A percentile compares a stretch with the other conserved stretches of the same genome.
Conservation (phyloP, 208 protist genomes). For the Willaertia magna region DNA sequence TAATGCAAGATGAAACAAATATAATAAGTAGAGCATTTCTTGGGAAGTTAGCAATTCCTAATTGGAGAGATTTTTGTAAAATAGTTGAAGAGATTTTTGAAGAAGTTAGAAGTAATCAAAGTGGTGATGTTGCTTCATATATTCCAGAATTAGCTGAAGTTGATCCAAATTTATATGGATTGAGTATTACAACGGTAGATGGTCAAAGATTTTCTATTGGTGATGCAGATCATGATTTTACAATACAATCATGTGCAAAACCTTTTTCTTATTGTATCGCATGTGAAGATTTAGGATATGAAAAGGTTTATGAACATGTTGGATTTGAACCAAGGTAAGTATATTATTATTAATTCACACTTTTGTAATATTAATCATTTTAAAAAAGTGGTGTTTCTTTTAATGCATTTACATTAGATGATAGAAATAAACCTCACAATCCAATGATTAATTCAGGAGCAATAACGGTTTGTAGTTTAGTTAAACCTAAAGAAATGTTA, state of each 20-base stretch:
- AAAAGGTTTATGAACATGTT: constrained; percentile 30
- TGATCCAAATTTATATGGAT: constrained; percentile 23
- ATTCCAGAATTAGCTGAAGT: constrained; percentile 29
- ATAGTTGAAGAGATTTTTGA: background rate
- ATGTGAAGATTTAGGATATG: constrained; percentile 4
- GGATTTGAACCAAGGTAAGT: constrained; percentile 32
- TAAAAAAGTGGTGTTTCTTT: constrained; percentile 24
- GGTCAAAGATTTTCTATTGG: constrained; percentile 24
- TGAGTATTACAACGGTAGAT: constrained; percentile 25
- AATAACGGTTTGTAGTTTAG: constrained; percentile 20
- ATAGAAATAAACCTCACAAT: constrained; percentile 35
- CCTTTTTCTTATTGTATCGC: constrained; percentile 25
- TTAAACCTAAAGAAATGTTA: background rate
- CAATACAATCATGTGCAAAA: constrained; percentile 30
- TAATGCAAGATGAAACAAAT: background rate
- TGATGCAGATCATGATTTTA: constrained; percentile 23
- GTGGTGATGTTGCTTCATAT: background rate
- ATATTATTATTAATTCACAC: no score
- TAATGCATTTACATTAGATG: constrained; percentile 32
- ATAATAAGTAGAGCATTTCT: background rate
- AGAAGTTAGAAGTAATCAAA: background rate
- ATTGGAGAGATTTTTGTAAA: background rate
- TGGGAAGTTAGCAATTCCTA: background rate
- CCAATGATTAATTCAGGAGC: constrained; percentile 44
- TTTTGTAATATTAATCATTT: no score